These are phyloP conservation scores for Angophora floribunda DNA, from an alignment of 345 rosid genomes.

Conservation along the genomic window DNA sequence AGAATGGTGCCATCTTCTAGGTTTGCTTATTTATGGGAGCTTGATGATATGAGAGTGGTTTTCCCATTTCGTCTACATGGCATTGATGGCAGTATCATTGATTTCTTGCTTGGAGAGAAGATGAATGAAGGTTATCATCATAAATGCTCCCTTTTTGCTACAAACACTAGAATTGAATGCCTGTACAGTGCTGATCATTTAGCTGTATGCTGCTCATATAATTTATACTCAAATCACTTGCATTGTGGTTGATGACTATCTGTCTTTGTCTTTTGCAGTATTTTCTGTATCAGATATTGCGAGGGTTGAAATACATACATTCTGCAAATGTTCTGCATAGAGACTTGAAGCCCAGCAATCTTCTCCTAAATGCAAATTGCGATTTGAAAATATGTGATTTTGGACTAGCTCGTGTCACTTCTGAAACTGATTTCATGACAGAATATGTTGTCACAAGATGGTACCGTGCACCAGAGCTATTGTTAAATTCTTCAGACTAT, in stretches of 20 bases:
- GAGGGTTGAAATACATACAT: slow-evolving; percentile 90
- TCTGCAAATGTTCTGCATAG: slow-evolving; percentile 93
- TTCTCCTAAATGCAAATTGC: slow-evolving; percentile 63
- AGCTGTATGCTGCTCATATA: not conserved
- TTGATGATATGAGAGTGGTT: not conserved
- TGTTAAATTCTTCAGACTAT: slow-evolving; percentile 68
- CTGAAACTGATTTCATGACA: slow-evolving; percentile 92
- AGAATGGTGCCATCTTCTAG: not conserved
- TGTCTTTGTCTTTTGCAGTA: slow-evolving; percentile 40
- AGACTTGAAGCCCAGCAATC: slow-evolving; percentile 90
- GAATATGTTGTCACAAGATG: slow-evolving; percentile 95
- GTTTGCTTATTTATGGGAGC: not conserved
- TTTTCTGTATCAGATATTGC: slow-evolving; percentile 91
- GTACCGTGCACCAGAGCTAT: slow-evolving; percentile 95
- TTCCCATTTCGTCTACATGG: not conserved
- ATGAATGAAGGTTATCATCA: not conserved
- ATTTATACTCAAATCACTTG: not conserved
- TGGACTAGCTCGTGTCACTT: slow-evolving; percentile 80
- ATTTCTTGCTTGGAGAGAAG: not conserved
- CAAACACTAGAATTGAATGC: not conserved
- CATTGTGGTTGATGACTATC: not conserved
- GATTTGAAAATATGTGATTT: slow-evolving; percentile 91
- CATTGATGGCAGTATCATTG: not conserved
- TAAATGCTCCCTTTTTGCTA: not conserved
- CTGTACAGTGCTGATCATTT: not conserved